A percentile compares a stretch with the other conserved stretches of the same genome.
Conservation (phyloP, 228 moss, liverwort and hornwort genomes). For the Sphagnum magellanicum region DNA sequence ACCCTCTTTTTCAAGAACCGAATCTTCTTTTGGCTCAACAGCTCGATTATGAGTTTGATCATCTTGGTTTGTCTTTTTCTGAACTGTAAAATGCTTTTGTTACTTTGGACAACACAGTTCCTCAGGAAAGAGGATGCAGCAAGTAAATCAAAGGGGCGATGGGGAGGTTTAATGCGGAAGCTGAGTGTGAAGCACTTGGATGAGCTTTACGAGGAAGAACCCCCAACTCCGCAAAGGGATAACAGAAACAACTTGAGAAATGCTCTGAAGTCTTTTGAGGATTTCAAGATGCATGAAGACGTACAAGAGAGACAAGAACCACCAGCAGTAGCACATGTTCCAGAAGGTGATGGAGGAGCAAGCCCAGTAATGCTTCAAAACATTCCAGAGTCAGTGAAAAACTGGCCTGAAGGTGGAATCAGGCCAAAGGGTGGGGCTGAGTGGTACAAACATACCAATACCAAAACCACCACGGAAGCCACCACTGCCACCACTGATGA, state of each 20-base stretch:
- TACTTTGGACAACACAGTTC: background rate
- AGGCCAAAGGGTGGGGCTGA: conserved; percentile 47
- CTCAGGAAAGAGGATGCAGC: conserved; percentile 29
- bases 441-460: conserved; percentile 26
- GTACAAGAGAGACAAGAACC: conserved; percentile 5
- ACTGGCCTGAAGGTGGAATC: conserved; percentile 61
- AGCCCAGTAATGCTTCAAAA: conserved; percentile 8
- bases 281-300: conserved; percentile 41
- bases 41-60: too few species aligned
- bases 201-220: conserved; percentile 21
- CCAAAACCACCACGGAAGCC: background rate
- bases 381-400: conserved; percentile 50
- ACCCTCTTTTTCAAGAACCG: too few species aligned
- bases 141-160: conserved; percentile 47
- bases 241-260: conserved; percentile 36
- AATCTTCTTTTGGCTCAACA: too few species aligned
- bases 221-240: conserved; percentile 21
- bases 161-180: conserved; percentile 47
- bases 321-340: background rate
- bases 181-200: conserved; percentile 44
- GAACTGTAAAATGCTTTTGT: too few species aligned
- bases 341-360: conserved; percentile 13
- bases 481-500: too few species aligned
- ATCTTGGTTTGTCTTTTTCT: too few species aligned
- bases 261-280: conserved; percentile 47